Percentiles rank a stretch among this genome's conserved stretches.
These are phyloP conservation scores for Akebia trifoliata DNA, from an alignment of 164 flowering plant species.

Conservation along the genomic window DNA sequence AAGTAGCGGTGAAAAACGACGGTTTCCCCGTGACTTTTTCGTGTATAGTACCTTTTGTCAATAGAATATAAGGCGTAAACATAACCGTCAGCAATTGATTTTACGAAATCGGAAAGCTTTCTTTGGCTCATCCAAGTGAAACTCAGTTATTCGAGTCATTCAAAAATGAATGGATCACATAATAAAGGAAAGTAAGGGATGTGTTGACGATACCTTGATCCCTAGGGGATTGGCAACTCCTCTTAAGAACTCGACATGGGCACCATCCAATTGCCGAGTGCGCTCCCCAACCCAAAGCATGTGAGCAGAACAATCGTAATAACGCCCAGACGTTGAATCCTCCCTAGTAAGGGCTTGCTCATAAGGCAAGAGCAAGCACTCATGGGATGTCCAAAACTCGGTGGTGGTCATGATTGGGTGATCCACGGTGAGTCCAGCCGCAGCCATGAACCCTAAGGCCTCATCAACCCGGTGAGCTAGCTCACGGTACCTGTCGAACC, in stretches of 20 bases:
- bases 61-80: too few species aligned
- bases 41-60: too few species aligned
- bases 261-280: constrained; percentile 84
- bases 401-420: constrained; percentile 78
- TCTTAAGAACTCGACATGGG: constrained; percentile 81
- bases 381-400: too few species aligned
- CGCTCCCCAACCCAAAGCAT: constrained; percentile 91
- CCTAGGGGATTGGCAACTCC: constrained; percentile 89
- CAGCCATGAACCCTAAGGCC: constrained; percentile 87
- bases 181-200: neutral
- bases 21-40: too few species aligned
- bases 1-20: too few species aligned
- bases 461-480: constrained; percentile 81
- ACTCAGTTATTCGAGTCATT: neutral
- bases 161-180: neutral
- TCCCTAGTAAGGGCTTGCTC: constrained; percentile 78
- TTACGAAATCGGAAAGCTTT: too few species aligned
- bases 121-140: too few species aligned
- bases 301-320: constrained; percentile 90
- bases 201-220: constrained; percentile 50
- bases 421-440: constrained; percentile 82
- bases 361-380: constrained; percentile 80
- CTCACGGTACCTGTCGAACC: constrained; percentile 60
- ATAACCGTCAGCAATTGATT: too few species aligned
- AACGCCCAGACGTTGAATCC: constrained; percentile 81